Evolutionary conservation across 2,329 filamentous ascomycete species (phyloP).

Genomic region (Daldinia eschscholtzii): DNA sequence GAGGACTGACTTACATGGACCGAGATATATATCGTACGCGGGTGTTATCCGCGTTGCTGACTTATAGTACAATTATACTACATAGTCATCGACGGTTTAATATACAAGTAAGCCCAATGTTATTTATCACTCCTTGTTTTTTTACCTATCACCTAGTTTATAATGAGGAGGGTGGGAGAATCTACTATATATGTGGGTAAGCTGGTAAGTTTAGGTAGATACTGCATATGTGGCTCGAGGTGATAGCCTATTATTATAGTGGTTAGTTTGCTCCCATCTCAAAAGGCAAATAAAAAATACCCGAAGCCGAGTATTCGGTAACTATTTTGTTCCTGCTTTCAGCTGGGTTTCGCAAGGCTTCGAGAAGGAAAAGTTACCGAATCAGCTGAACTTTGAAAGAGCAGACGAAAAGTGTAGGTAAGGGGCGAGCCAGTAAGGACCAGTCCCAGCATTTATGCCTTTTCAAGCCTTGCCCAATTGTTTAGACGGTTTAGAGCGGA

Average conservation of each 20-base stretch:
- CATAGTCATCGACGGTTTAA: slow-evolving; percentile 2
- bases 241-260: slow-evolving; percentile 8
- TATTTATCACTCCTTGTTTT: slow-evolving; percentile 9
- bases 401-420: not conserved
- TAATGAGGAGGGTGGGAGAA: not conserved
- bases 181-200: not conserved
- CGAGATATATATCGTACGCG: not conserved
- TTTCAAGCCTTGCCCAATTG: slow-evolving; percentile 29
- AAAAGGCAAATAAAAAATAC: slow-evolving; percentile 34
- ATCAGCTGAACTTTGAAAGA: slow-evolving; percentile 36
- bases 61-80: not conserved
- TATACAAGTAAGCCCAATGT: slow-evolving; percentile 9
- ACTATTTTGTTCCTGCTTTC: slow-evolving; percentile 29
- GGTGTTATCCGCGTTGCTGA: slow-evolving; percentile 5
- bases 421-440: slow-evolving; percentile 4
- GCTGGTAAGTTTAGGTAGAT: not conserved
- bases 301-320: slow-evolving; percentile 36
- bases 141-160: not conserved
- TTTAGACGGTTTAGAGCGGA: slow-evolving; percentile 32
- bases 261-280: slow-evolving; percentile 25
- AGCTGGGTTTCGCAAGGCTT: slow-evolving; percentile 40
- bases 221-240: not conserved
- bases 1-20: not conserved
- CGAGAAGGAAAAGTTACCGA: slow-evolving; percentile 18
- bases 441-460: slow-evolving; percentile 9